Percentiles rank a stretch among this genome's conserved stretches.
phyloP scores from a whole-genome alignment of 2,329 filamentous ascomycete species.

The Onygena corvina region DNA sequence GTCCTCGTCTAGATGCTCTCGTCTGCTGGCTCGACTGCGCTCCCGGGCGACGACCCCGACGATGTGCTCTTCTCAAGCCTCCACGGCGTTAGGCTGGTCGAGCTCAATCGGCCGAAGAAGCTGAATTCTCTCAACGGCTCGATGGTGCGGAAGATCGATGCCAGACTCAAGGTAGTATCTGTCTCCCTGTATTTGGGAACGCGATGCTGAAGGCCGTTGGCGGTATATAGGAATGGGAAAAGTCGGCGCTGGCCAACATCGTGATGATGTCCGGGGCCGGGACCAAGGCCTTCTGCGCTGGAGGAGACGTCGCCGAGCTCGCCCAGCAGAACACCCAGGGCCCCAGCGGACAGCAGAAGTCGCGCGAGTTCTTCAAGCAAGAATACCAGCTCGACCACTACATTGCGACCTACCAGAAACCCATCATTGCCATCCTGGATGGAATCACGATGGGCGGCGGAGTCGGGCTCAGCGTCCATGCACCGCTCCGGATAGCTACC shows the following conservation, averaged over 20 bases:
- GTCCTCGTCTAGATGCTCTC: neutral
- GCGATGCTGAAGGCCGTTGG: constrained; percentile 1
- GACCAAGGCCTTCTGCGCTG: constrained; percentile 75
- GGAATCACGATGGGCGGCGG: constrained; percentile 98
- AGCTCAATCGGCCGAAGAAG: constrained; percentile 87
- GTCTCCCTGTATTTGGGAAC: constrained; percentile 5
- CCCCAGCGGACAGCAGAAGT: constrained; percentile 57
- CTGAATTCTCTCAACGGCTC: constrained; percentile 85
- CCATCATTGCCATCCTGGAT: constrained; percentile 91
- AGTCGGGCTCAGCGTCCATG: constrained; percentile 86
- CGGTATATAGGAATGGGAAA: constrained; percentile 62
- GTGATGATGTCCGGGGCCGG: constrained; percentile 86
- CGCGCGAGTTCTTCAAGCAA: constrained; percentile 74
- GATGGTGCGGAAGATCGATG: constrained; percentile 90
- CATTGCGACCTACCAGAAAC: constrained; percentile 86
- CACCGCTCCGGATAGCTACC: constrained; percentile 90
- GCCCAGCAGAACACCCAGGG: constrained; percentile 59
- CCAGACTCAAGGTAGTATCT: constrained; percentile 58
- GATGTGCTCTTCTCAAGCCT: constrained; percentile 87
- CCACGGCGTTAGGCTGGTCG: constrained; percentile 81
- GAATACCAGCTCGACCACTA: constrained; percentile 96
- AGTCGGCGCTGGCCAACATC: constrained; percentile 87
- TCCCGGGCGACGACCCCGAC: constrained; percentile 60
- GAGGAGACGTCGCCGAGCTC: constrained; percentile 75
- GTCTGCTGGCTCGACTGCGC: constrained; percentile 36